Conservation (phyloP, 116 monocot genomes). For the Cymodocea nodosa region DNA sequence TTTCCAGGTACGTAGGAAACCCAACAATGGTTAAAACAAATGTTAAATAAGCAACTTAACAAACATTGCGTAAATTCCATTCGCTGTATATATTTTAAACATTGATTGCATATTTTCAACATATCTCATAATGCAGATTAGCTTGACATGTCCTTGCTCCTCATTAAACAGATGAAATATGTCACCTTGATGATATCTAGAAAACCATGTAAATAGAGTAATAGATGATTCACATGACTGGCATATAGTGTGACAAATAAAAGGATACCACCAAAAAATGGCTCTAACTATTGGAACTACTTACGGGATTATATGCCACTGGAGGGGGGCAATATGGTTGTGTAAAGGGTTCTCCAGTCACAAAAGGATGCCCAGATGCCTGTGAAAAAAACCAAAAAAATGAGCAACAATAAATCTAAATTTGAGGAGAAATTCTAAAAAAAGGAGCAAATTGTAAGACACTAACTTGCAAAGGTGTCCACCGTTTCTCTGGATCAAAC, state of each 20-base stretch:
- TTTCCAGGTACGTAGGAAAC: too few relatives aligned
- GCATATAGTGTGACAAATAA: background rate
- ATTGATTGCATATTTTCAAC: too few relatives aligned
- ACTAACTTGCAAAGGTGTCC: conserved; percentile 95
- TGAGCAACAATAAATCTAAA: background rate
- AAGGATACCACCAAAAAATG: too few relatives aligned
- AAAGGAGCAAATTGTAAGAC: conserved; percentile 1
- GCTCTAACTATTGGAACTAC: conserved; percentile 8
- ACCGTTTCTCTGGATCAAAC: conserved; percentile 91
- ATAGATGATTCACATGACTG: background rate
- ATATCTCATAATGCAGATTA: too few relatives aligned
- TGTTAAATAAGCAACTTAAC: too few relatives aligned
- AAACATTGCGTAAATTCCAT: too few relatives aligned
- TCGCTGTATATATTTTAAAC: too few relatives aligned
- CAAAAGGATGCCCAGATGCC: conserved; percentile 94
- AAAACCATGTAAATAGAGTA: too few relatives aligned
- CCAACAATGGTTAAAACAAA: too few relatives aligned
- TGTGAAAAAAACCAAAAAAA: conserved; percentile 10
- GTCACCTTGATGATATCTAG: too few relatives aligned
- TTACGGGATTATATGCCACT: conserved; percentile 72
- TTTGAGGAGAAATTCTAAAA: background rate
- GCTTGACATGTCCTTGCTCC: too few relatives aligned
- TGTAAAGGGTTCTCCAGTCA: conserved; percentile 83
- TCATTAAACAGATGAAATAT: too few relatives aligned
- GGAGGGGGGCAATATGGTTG: conserved; percentile 57